Base-by-base conservation (phyloP, 352 stramenopile genomes). In the Phytophthora cactorum region DNA sequence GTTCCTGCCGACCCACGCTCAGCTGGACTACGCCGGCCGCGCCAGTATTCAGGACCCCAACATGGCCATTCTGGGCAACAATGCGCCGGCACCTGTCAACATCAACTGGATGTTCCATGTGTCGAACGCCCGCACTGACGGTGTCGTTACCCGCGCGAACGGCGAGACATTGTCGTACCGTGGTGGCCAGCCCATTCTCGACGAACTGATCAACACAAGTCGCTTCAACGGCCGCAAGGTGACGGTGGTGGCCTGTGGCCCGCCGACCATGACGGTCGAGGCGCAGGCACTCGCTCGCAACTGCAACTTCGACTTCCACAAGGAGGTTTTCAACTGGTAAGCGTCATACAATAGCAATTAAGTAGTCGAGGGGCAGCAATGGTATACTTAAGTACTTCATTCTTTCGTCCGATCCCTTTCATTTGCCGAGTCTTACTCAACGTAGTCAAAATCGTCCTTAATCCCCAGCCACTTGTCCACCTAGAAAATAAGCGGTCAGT, bases 381-480 rank as follows among this genome's bases (percentile, higher is more conserved):
- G 65, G 41, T 64, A 77, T 52, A 17, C 32, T 68, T 22, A 22
- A 22, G 22, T 22, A 22, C 22, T 27, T 62, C 43, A 50, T 66
- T 63, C 22, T 14, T 51, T 69, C 46, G 17, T 66, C 27, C 34
- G 11, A 50, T 31, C 29, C 0, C 12, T 41, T 11, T 46, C 41
- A 11, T 43, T 4, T 28, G 36, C 15, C 4, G 32, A 28, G 5
- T 25, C 11, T 79, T 55, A 91, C 66, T 92, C 87, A 22, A 95
- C 64, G 51, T 95, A 95, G 72, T 95, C 88, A 51, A 95, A 95
- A 59, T 95, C 86, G 59, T 95, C 88, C 46, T 93, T 88, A 52
- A 95, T 88, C 5, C 79, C 86, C 8, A 95, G 84, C 88, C 86
- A 94, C 65, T 95, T 95, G 70, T 95, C 84, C 29, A 91, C 82